Evolutionary conservation across 1,284 basidiomycete species (phyloP).

Genomic region (Rhodotorula sp.): DNA sequence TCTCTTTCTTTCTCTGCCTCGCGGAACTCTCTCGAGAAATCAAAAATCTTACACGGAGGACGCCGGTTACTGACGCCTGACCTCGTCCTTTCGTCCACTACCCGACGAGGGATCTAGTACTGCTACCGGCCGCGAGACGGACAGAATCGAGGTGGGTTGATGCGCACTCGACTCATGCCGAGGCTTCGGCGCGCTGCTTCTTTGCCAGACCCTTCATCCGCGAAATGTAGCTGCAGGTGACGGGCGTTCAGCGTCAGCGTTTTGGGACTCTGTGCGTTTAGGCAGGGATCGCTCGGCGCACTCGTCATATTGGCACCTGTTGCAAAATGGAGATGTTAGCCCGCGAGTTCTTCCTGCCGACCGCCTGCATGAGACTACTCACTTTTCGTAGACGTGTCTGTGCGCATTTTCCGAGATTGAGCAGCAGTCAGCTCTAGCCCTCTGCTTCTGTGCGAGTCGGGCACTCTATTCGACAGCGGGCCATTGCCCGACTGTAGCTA

Average conservation of each 20-base stretch:
- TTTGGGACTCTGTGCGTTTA: too few relatives aligned
- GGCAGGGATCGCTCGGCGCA: conserved; percentile 10
- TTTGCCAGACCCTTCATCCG: conserved; percentile 41
- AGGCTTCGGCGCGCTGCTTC: conserved; percentile 17
- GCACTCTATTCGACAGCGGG: too few relatives aligned
- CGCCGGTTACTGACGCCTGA: too few relatives aligned
- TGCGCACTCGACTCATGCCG: conserved; percentile 14
- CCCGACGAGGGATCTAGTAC: too few relatives aligned
- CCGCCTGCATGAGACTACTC: background rate
- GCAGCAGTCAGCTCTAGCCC: background rate
- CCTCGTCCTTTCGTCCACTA: too few relatives aligned
- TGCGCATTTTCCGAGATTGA: background rate
- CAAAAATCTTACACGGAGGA: too few relatives aligned
- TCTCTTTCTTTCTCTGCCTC: too few relatives aligned
- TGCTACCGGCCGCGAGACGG: background rate
- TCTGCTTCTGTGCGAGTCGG: background rate
- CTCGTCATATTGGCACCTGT: conserved; percentile 46
- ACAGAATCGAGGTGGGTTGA: background rate
- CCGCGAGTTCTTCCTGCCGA: background rate
- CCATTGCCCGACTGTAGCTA: background rate
- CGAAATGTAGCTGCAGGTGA: conserved; percentile 35
- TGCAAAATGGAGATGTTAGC: background rate
- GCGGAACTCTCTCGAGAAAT: too few relatives aligned
- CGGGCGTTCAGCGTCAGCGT: background rate
- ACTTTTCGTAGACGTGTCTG: conserved; percentile 46